Base-by-base conservation (phyloP, 768 basidiomycete species). In the Coprinellus aureogranulatus region DNA sequence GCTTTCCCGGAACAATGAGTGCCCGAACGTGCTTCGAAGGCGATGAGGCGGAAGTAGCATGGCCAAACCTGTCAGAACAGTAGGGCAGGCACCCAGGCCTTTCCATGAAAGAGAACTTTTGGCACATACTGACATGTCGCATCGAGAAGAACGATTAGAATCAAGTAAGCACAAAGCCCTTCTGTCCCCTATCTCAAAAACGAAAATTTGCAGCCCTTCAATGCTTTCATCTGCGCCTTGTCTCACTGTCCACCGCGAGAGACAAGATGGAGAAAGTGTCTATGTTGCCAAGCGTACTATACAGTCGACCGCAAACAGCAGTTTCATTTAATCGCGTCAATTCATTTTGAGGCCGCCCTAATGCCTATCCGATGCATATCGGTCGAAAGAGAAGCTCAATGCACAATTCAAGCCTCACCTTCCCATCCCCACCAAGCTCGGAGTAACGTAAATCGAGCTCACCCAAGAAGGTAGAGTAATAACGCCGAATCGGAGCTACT, bases 401-500 rank as follows among this genome's bases (percentile, higher is more conserved):
- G 31, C 39, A 37, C 50, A 52, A 37, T 31, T 52, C 34, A 30
- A 23, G 39, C 34, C 31, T 10, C 25, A 30, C 18, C 50, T 39
- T 37, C 50, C 20, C 50, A 52, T 4, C 50, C 34, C 34, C 50
- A 52, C 50, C 50, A 52, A 52, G 50, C 22, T 52, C 50, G 50
- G 50, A 39, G 16, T 52, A 14, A 52, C 50, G 50, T 52, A 52
- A 52, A 18, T 11, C n/a, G 31, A 39, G 20, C 14, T 52, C 50
- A 10, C 50, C 20, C 6, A 39, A 52, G 50, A 52, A 52, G 50
- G 50, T 22, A 52, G 50, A 34, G 50, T 52, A 52, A 52, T 52
- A 52, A 20, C 50, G 31, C 50, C 50, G 50, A 52, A 20, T 52
- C 50, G 50, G 39, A 52, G 50, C 31, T 20, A 31, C 39, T 34